phyloP scores from a whole-genome alignment of 2,329 filamentous ascomycete species.

The Phialocephala sp. region DNA sequence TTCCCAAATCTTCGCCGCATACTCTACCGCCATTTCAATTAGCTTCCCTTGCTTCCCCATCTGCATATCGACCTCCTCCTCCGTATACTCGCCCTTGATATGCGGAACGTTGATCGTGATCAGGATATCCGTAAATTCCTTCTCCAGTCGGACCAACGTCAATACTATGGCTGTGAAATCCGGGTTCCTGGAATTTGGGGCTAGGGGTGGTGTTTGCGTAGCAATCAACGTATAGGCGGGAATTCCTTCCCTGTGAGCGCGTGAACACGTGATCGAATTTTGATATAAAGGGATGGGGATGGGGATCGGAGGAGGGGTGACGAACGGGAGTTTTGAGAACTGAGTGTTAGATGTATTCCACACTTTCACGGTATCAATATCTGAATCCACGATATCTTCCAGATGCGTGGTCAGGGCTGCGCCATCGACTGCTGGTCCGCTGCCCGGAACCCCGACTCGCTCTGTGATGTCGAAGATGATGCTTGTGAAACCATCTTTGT shows the following conservation, averaged over 20 bases:
- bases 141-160: constrained; percentile 76
- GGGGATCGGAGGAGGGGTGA: constrained; percentile 15
- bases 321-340: constrained; percentile 56
- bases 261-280: constrained; percentile 33
- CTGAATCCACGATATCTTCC: constrained; percentile 70
- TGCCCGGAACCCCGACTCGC: constrained; percentile 66
- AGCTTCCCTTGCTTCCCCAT: constrained; percentile 69
- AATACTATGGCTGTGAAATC: constrained; percentile 77
- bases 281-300: background rate
- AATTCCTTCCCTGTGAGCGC: constrained; percentile 49
- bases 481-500: constrained; percentile 80
- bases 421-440: constrained; percentile 66
- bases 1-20: constrained; percentile 70
- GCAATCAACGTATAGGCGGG: constrained; percentile 75
- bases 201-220: constrained; percentile 57
- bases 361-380: constrained; percentile 67
- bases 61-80: constrained; percentile 72
- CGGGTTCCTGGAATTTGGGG: constrained; percentile 45
- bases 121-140: constrained; percentile 78
- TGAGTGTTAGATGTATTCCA: constrained; percentile 68
- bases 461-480: constrained; percentile 92
- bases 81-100: constrained; percentile 74
- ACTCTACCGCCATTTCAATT: constrained; percentile 72
- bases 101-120: constrained; percentile 90
- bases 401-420: constrained; percentile 72